A percentile compares a stretch with the other conserved stretches of the same genome.
Evolutionary conservation across 768 basidiomycete species (phyloP).

Genomic region (Agrocybe pediades): DNA sequence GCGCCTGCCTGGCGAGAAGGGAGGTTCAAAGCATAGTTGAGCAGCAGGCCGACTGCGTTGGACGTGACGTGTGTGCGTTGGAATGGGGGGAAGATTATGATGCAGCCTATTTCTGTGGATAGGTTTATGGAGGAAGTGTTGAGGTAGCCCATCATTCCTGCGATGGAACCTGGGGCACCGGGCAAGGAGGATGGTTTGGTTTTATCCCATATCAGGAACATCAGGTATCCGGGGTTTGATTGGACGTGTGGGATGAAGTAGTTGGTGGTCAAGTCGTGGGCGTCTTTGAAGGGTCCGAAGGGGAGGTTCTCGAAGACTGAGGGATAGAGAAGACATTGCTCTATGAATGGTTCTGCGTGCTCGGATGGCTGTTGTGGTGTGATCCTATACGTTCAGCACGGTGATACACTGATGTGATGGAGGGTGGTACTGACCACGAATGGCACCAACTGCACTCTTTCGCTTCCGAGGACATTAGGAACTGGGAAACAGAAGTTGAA

Average conservation of each 20-base stretch:
- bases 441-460: slow-evolving; percentile 48
- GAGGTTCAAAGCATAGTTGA: slow-evolving; percentile 47
- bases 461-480: slow-evolving; percentile 43
- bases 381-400: neutral
- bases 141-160: slow-evolving; percentile 55
- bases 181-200: slow-evolving; percentile 24
- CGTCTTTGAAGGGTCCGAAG: slow-evolving; percentile 46
- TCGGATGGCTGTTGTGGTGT: slow-evolving; percentile 36
- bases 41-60: slow-evolving; percentile 49
- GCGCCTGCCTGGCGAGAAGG: slow-evolving; percentile 35
- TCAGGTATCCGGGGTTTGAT: slow-evolving; percentile 32
- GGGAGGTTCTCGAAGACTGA: slow-evolving; percentile 50
- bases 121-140: slow-evolving; percentile 44
- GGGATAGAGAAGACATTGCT: slow-evolving; percentile 31
- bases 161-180: slow-evolving; percentile 33
- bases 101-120: slow-evolving; percentile 54
- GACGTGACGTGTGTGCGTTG: slow-evolving; percentile 67
- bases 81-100: slow-evolving; percentile 57
- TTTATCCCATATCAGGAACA: slow-evolving; percentile 61
- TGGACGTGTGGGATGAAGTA: slow-evolving; percentile 38
- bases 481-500: slow-evolving; percentile 55
- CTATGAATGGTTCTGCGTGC: slow-evolving; percentile 43
- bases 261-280: slow-evolving; percentile 34
- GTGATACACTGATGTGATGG: neutral
- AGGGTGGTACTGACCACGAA: slow-evolving; percentile 39